These are phyloP conservation scores for Geum urbanum DNA, from an alignment of 306 rosid genomes.

Conservation along the genomic window DNA sequence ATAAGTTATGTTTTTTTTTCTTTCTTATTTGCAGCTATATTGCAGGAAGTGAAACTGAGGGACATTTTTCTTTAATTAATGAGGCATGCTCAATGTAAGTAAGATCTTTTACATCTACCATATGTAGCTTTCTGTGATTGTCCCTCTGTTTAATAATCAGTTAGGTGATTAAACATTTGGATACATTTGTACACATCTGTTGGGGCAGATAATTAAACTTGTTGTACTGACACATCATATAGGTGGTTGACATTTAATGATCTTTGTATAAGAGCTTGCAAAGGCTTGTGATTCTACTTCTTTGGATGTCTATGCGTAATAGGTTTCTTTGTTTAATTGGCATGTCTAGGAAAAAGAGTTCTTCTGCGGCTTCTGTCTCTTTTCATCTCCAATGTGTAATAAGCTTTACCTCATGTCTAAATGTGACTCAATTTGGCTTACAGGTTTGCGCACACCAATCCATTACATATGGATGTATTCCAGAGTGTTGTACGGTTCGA, in stretches of 20 bases:
- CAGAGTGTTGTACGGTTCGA: constrained; percentile 74
- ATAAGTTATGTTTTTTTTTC: constrained; percentile 2
- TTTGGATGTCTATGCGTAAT: neutral
- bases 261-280: neutral
- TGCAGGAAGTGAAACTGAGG: constrained; percentile 79
- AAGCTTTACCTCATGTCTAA: constrained; percentile 18
- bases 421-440: constrained; percentile 24
- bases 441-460: constrained; percentile 99
- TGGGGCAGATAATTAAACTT: neutral
- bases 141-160: neutral
- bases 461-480: constrained; percentile 92
- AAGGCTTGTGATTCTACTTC: neutral
- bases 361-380: neutral
- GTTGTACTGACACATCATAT: neutral
- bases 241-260: neutral
- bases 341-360: constrained; percentile 1
- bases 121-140: constrained; percentile 12
- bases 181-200: neutral
- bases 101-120: constrained; percentile 33
- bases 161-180: neutral
- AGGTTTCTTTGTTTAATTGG: neutral
- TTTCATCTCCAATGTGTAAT: neutral
- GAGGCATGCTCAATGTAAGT: constrained; percentile 98
- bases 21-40: constrained; percentile 63
- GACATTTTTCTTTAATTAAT: constrained; percentile 76